Conservation (phyloP, 1,139 yeast species). For the Diutina neorugosa region DNA sequence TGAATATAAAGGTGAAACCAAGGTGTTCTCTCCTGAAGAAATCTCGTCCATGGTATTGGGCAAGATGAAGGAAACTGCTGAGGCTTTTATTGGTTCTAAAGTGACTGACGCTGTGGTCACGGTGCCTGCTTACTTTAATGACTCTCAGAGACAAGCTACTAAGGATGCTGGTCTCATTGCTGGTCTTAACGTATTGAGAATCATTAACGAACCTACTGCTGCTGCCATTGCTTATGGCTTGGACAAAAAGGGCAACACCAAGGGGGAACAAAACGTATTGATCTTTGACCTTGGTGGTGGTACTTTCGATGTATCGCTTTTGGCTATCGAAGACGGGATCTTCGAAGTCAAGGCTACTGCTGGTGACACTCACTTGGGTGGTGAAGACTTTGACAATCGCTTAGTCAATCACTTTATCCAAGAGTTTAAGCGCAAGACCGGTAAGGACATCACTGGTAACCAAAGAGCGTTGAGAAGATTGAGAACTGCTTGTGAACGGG, state of each 20-base stretch:
- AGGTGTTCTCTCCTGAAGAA: constrained; percentile 95
- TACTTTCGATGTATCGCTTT: constrained; percentile 95
- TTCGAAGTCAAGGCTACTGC: constrained; percentile 99
- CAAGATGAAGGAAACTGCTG: constrained; percentile 98
- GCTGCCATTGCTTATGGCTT: constrained; percentile 98
- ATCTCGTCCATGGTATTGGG: constrained; percentile 91
- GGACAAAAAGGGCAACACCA: constrained; percentile 77
- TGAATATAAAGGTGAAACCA: constrained; percentile 86
- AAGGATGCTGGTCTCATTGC: constrained; percentile 98
- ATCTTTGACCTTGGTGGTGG: constrained; percentile 98
- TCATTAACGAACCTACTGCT: constrained; percentile 96
- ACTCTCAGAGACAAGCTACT: constrained; percentile 97
- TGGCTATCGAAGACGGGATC: constrained; percentile 97
- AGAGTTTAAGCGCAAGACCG: constrained; percentile 89
- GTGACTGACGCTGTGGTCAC: constrained; percentile 94
- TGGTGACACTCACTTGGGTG: constrained; percentile 99
- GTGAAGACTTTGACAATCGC: constrained; percentile 79
- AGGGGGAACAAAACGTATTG: constrained; percentile 79
- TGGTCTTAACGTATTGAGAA: constrained; percentile 91
- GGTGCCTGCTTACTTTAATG: constrained; percentile 96
- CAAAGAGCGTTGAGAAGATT: constrained; percentile 23
- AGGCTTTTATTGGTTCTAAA: constrained; percentile 85
- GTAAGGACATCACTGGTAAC: constrained; percentile 81
- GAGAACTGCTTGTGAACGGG: constrained; percentile 3
- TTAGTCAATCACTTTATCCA: constrained; percentile 69